phyloP scores from a whole-genome alignment of 139 green algal species.

The Pycnococcus provasolii region DNA sequence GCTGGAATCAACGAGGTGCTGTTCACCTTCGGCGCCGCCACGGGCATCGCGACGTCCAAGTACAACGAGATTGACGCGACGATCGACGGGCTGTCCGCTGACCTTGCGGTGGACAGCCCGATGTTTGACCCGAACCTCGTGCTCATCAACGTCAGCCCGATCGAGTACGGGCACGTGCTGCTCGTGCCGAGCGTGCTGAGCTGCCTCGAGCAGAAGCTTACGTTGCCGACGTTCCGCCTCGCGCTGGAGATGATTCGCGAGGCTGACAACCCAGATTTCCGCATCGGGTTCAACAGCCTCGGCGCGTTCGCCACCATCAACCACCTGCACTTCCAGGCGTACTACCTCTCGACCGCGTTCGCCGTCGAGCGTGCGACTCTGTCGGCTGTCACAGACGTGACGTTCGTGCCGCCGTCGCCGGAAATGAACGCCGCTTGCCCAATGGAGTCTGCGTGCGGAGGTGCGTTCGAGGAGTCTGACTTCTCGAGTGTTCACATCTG shows the following conservation, averaged over 20 bases:
- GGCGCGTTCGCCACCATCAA: slow-evolving; percentile 97
- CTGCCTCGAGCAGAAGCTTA: slow-evolving; percentile 57
- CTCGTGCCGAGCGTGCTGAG: slow-evolving; percentile 78
- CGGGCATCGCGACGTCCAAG: neutral
- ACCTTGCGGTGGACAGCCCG: neutral
- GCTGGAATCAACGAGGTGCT: slow-evolving; percentile 80
- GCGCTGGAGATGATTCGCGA: slow-evolving; percentile 81
- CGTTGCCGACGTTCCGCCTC: slow-evolving; percentile 47
- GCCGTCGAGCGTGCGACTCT: slow-evolving; percentile 63
- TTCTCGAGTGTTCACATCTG: slow-evolving; percentile 34
- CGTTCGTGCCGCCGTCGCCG: neutral
- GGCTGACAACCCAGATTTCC: slow-evolving; percentile 77
- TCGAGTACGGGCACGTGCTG: slow-evolving; percentile 97
- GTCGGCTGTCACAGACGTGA: slow-evolving; percentile 17
- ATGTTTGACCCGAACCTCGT: slow-evolving; percentile 62
- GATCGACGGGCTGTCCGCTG: slow-evolving; percentile 4
- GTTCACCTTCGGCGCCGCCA: slow-evolving; percentile 64
- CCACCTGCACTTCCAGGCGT: slow-evolving; percentile 97
- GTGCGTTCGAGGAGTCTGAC: too few species aligned
- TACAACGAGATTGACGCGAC: slow-evolving; percentile 8
- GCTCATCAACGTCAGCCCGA: slow-evolving; percentile 93
- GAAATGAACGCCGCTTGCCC: neutral
- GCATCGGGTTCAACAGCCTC: slow-evolving; percentile 90
- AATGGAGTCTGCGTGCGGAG: too few species aligned
- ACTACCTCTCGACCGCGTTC: slow-evolving; percentile 69